phyloP scores from a whole-genome alignment of 2,329 filamentous ascomycete genomes.

The Colletotrichum falcatum region DNA sequence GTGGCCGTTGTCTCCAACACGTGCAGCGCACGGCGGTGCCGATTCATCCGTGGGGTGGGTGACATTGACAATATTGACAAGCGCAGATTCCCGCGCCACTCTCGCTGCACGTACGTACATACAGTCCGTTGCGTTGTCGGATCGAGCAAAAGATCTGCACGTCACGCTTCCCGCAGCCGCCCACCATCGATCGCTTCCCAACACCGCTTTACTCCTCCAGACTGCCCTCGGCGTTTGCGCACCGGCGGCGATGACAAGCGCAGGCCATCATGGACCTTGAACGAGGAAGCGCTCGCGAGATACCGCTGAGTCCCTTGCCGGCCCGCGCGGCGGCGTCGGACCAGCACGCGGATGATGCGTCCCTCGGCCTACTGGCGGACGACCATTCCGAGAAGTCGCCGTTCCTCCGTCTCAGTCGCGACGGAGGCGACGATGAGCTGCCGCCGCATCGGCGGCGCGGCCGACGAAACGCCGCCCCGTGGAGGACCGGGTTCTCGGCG shows the following conservation, averaged over 20 bases:
- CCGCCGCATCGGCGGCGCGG: neutral
- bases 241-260: neutral
- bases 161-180: neutral
- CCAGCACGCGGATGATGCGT: neutral
- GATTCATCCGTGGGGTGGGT: neutral
- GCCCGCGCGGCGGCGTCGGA: neutral
- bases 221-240: neutral
- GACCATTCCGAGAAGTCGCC: slow-evolving; percentile 31
- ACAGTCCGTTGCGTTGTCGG: too few species aligned
- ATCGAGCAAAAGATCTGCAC: neutral
- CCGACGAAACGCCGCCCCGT: neutral
- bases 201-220: neutral
- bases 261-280: slow-evolving; percentile 24
- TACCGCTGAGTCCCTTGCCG: neutral
- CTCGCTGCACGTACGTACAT: too few species aligned
- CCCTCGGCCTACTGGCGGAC: neutral
- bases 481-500: neutral
- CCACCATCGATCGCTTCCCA: neutral
- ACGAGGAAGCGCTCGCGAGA: slow-evolving; percentile 10
- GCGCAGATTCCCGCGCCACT: neutral
- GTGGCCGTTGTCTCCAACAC: neutral
- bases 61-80: neutral
- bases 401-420: slow-evolving; percentile 11
- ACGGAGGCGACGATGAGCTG: neutral
- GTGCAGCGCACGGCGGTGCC: neutral